Percentiles rank a stretch among this genome's conserved stretches.
These are phyloP conservation scores for Crithidia sp. DNA, from an alignment of 208 protist species.

Conservation along the genomic window DNA sequence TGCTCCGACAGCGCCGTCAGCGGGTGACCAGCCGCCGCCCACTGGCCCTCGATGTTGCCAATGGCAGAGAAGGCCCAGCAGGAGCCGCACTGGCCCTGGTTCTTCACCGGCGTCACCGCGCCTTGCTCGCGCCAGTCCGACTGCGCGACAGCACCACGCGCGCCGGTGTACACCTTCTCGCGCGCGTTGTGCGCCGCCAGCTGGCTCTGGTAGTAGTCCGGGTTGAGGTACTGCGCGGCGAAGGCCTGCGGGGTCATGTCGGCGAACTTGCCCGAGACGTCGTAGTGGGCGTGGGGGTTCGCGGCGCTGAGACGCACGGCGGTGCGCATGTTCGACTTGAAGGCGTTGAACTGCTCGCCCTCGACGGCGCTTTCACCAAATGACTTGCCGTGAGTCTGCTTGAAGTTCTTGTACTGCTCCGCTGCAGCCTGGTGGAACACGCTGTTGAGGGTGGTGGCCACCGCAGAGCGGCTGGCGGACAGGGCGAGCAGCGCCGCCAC, in stretches of 20 bases:
- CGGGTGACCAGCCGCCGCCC: slow-evolving; percentile 46
- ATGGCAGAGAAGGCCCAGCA: slow-evolving; percentile 97
- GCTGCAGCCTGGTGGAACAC: slow-evolving; percentile 17
- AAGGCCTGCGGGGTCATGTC: slow-evolving; percentile 69
- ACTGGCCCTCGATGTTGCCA: slow-evolving; percentile 90
- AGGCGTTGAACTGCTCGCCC: slow-evolving; percentile 54
- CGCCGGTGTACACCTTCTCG: slow-evolving; percentile 14
- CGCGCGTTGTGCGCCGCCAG: slow-evolving; percentile 9
- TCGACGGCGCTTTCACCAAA: slow-evolving; percentile 66
- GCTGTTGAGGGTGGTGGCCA: slow-evolving; percentile 2
- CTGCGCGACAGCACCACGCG: neutral
- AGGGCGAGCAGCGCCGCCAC: slow-evolving; percentile 19
- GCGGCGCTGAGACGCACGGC: slow-evolving; percentile 30
- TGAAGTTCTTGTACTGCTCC: slow-evolving; percentile 69
- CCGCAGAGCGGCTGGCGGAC: slow-evolving; percentile 3
- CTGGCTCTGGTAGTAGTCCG: slow-evolving; percentile 22
- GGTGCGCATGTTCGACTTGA: slow-evolving; percentile 64
- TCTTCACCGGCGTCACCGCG: slow-evolving; percentile 93
- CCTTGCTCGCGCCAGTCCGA: slow-evolving; percentile 88
- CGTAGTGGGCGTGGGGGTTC: slow-evolving; percentile 73
- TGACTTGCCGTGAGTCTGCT: slow-evolving; percentile 61
- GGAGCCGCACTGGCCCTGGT: slow-evolving; percentile 95
- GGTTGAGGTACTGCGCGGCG: slow-evolving; percentile 40
- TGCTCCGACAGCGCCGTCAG: slow-evolving; percentile 93
- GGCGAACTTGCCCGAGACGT: slow-evolving; percentile 44